phyloP scores from a whole-genome alignment of 306 rosid genomes.

The Oxytropis ochrocephala region DNA sequence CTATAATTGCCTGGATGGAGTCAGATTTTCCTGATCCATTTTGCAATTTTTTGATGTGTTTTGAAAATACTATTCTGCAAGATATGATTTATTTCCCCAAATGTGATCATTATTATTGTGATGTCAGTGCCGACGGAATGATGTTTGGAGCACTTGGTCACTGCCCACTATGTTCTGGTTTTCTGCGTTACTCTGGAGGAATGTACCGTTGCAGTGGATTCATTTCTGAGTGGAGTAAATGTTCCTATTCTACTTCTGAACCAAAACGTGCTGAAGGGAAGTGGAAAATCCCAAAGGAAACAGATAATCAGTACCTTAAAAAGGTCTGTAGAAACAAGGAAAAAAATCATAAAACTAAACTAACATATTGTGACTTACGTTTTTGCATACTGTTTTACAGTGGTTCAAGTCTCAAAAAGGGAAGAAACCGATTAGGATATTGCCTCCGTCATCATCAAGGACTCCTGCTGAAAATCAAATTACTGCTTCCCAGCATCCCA shows the following conservation, averaged over 20 bases:
- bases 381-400: constrained; percentile 44
- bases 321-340: constrained; percentile 42
- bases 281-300: constrained; percentile 87
- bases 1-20: constrained; percentile 1
- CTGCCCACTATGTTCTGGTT: constrained; percentile 75
- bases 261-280: constrained; percentile 60
- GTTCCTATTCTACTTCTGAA: constrained; percentile 69
- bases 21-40: neutral
- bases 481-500: constrained; percentile 37
- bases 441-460: constrained; percentile 48
- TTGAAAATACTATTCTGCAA: constrained; percentile 3
- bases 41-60: neutral
- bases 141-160: constrained; percentile 84
- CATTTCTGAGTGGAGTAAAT: constrained; percentile 83
- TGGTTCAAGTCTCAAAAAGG: constrained; percentile 90
- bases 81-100: neutral
- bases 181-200: constrained; percentile 73
- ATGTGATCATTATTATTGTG: neutral
- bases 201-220: constrained; percentile 76
- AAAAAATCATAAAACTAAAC: constrained; percentile 3
- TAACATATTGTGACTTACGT: constrained; percentile 12
- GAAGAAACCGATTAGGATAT: constrained; percentile 58
- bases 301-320: constrained; percentile 57
- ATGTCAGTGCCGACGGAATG: constrained; percentile 88
- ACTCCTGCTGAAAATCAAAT: constrained; percentile 42